phyloP scores from a whole-genome alignment of 2,329 filamentous ascomycete genomes.

The Orbilia blumenaviensis region DNA sequence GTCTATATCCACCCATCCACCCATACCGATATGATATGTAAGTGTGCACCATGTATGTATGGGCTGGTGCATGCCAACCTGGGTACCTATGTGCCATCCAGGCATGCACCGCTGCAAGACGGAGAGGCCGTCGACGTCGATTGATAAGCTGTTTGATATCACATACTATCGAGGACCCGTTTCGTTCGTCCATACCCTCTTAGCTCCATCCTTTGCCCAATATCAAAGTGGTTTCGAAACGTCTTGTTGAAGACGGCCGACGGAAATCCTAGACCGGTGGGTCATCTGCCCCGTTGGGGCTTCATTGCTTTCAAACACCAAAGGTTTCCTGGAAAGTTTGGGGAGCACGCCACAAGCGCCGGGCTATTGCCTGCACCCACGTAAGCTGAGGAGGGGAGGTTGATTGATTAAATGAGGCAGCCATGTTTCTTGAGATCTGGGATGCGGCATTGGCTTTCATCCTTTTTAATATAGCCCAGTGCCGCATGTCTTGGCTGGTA shows the following conservation, averaged over 20 bases:
- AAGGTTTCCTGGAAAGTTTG: conserved; percentile 44
- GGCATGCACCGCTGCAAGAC: neutral
- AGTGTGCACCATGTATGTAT: neutral
- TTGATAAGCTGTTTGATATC: conserved; percentile 39
- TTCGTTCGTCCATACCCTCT: neutral
- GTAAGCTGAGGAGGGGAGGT: neutral
- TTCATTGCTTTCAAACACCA: conserved; percentile 38
- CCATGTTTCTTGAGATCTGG: neutral
- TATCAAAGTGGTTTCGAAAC: conserved; percentile 46
- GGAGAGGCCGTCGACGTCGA: conserved; percentile 6
- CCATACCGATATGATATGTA: neutral
- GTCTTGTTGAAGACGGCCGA: conserved; percentile 42
- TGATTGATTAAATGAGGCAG: conserved; percentile 14
- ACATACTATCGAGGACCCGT: no score
- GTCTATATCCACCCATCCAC: no score
- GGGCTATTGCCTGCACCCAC: conserved; percentile 18
- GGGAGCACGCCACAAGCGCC: conserved; percentile 50
- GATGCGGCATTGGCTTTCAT: conserved; percentile 27
- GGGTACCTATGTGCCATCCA: neutral
- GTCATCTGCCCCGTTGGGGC: conserved; percentile 15
- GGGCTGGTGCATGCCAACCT: no score
- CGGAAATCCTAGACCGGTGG: conserved; percentile 24
- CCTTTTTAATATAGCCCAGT: conserved; percentile 8
- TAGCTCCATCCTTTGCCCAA: conserved; percentile 32
- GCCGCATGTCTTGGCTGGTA: conserved; percentile 7